Conservation (phyloP, 257 asterid genomes). For the Ballota nigra region DNA sequence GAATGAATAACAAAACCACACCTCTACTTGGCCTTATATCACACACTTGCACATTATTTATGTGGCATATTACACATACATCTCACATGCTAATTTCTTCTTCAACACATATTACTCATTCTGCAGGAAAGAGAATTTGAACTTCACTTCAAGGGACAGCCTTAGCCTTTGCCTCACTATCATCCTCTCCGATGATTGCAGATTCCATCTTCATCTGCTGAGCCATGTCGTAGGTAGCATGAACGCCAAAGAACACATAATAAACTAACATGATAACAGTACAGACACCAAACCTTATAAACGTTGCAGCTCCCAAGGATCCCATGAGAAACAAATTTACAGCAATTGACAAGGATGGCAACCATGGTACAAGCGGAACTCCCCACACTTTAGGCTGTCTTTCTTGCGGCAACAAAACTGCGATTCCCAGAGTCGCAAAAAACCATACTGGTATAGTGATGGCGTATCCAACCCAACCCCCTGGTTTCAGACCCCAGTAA, state of each 20-base stretch:
- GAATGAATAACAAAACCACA: background rate
- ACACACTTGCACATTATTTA: background rate
- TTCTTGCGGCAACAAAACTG: constrained; percentile 45
- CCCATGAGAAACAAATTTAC: constrained; percentile 65
- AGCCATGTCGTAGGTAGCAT: constrained; percentile 60
- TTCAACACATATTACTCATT: background rate
- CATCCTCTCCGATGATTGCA: constrained; percentile 10
- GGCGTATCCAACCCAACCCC: constrained; percentile 51
- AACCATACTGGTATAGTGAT: constrained; percentile 51
- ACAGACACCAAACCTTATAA: constrained; percentile 44
- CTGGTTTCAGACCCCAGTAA: constrained; percentile 49
- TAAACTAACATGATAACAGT: constrained; percentile 46
- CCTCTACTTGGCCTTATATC: background rate
- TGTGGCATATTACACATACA: background rate
- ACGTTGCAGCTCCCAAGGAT: constrained; percentile 49
- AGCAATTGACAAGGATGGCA: constrained; percentile 57
- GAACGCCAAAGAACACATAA: constrained; percentile 49
- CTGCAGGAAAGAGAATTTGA: background rate
- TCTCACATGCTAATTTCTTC: background rate
- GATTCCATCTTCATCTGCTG: constrained; percentile 33
- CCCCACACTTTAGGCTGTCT: constrained; percentile 54
- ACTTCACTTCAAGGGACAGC: constrained; percentile 9
- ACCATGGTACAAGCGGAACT: constrained; percentile 65
- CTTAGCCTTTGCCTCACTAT: constrained; percentile 10
- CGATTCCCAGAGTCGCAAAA: constrained; percentile 40